Evolutionary conservation across 1,139 yeast species (phyloP), one percentile per base, ranked within the genome.

Genomic region (Yamadazyma buinensis): DNA sequence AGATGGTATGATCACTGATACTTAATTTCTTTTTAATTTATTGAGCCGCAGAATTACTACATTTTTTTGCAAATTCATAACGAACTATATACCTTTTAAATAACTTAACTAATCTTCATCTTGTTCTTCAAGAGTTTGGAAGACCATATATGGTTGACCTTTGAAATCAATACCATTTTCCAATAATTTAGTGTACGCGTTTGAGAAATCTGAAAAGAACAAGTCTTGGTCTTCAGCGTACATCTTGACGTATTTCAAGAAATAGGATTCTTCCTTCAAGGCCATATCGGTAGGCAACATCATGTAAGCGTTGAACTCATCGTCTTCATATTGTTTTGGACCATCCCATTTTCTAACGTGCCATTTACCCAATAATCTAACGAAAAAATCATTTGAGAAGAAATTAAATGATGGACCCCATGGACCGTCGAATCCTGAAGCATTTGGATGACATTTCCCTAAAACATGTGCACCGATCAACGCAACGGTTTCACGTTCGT

Each of bases 371-470:
- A 87, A 62, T 47, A 90, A 73, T 51, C 85, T 72, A 42, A 76
- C 79, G 67, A 62, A 90, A 61, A 84, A 87, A 47, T 84, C 92
- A 59, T 86, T 87, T 48, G 92, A 80, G 60, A 90, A 85, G 60
- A 75, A 67, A 47, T 88, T 88, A 49, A 87, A 85, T 26, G 88
- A 80, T 39, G 90, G 92, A 37, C 92, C 94, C 97, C 97, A 90
- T 33, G 95, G 95, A 33, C 97, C 97, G 42, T 84, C 94, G 57
- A 67, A 90, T 3, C 96, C 97, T 10, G 83, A 72, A 44, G 70
- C 68, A 32, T 64, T 51, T 23, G 67, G 57, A 61, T 86, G 95
- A 54, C 95, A 84, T 49, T 73, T 61, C 42, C 96, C 96, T 45
- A 87, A 70, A 41, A 84, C 78, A 60, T 88, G 96, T 26, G 95